phyloP scores from a whole-genome alignment of 1,284 basidiomycete species.

The Pseudozyma thailandica region DNA sequence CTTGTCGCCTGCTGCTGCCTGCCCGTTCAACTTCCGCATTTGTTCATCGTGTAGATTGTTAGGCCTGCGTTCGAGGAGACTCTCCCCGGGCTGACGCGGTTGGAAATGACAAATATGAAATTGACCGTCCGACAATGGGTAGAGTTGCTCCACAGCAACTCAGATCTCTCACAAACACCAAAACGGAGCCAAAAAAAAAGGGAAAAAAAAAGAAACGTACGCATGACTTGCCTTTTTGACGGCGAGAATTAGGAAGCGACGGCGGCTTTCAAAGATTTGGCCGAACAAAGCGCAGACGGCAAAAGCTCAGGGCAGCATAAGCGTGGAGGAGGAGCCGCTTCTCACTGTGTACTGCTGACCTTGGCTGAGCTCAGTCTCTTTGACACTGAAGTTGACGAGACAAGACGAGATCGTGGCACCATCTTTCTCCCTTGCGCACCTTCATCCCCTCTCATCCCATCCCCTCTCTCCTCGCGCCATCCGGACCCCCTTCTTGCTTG shows the following conservation, averaged over 20 bases:
- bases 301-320: background rate
- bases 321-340: slow-evolving; percentile 2
- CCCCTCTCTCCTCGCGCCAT: background rate
- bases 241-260: too few species aligned
- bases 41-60: too few species aligned
- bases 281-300: too few species aligned
- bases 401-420: background rate
- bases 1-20: too few species aligned
- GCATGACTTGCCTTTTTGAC: too few species aligned
- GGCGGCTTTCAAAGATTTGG: too few species aligned
- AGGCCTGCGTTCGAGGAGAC: too few species aligned
- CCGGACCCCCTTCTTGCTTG: background rate
- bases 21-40: too few species aligned
- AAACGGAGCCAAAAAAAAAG: background rate
- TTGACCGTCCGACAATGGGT: background rate
- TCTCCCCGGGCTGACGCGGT: too few species aligned
- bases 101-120: too few species aligned
- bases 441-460: background rate
- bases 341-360: background rate
- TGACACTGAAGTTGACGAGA: background rate
- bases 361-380: background rate
- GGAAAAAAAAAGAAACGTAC: background rate
- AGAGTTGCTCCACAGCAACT: too few species aligned
- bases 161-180: background rate
- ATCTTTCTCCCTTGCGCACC: background rate